These are phyloP conservation scores for Delitschia confertaspora DNA, from an alignment of 495 filamentous ascomycete species.

Conservation along the genomic window DNA sequence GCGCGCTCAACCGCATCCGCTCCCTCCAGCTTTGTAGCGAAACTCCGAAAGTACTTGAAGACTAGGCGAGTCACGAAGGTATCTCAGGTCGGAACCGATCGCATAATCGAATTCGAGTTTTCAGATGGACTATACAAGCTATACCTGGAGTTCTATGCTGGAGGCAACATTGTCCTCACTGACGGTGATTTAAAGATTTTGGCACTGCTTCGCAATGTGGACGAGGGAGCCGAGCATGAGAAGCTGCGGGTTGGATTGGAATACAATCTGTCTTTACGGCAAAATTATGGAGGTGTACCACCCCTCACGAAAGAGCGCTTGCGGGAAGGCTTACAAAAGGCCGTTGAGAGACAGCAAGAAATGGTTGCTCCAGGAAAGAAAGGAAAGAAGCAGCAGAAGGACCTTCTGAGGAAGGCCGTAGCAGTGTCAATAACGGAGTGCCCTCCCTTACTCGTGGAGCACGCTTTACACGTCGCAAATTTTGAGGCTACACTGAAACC, in stretches of 20 bases:
- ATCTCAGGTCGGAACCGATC: conserved; percentile 81
- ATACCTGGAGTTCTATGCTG: conserved; percentile 91
- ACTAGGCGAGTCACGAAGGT: conserved; percentile 75
- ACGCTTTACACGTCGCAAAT: conserved; percentile 59
- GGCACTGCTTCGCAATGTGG: conserved; percentile 71
- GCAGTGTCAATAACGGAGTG: conserved; percentile 77
- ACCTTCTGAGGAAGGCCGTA: conserved; percentile 67
- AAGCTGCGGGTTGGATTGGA: conserved; percentile 63
- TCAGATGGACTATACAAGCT: conserved; percentile 81
- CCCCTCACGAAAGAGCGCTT: conserved; percentile 64
- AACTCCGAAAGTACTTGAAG: conserved; percentile 77
- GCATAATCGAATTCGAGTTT: conserved; percentile 86
- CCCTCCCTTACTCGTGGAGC: conserved; percentile 78
- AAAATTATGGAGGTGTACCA: conserved; percentile 69
- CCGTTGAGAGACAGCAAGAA: conserved; percentile 46
- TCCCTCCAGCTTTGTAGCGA: conserved; percentile 73
- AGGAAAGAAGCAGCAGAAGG: conserved; percentile 64
- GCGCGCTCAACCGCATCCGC: conserved; percentile 71
- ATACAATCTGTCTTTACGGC: conserved; percentile 73
- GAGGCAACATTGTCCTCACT: conserved; percentile 89
- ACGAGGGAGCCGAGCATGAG: conserved; percentile 62
- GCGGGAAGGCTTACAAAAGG: conserved; percentile 56
- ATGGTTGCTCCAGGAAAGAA: conserved; percentile 50
- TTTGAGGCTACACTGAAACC: conserved; percentile 59
- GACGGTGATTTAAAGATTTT: conserved; percentile 71